These are phyloP conservation scores for Capronia epimyces DNA, from an alignment of 2,329 filamentous ascomycete species.

Conservation along the genomic window DNA sequence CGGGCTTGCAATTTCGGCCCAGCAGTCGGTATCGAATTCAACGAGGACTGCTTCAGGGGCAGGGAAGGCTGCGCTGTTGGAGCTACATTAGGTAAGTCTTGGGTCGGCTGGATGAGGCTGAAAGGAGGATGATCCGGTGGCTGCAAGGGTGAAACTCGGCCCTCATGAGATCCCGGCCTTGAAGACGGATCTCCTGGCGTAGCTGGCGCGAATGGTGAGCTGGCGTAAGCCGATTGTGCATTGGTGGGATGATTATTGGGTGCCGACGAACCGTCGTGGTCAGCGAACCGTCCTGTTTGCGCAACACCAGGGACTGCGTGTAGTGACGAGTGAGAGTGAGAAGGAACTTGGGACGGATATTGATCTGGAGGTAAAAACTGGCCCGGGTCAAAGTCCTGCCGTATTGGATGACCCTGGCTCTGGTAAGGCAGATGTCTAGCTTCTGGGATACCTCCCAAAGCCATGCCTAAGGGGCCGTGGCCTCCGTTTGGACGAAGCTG, in stretches of 20 bases:
- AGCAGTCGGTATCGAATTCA: slow-evolving; percentile 27
- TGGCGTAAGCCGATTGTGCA: neutral
- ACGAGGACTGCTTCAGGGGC: slow-evolving; percentile 4
- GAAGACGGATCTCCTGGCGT: slow-evolving; percentile 13
- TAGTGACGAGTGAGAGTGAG: slow-evolving; percentile 2
- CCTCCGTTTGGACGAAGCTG: slow-evolving; percentile 11
- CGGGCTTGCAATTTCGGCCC: slow-evolving; percentile 32
- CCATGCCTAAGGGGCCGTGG: slow-evolving; percentile 1
- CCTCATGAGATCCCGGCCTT: slow-evolving; percentile 20
- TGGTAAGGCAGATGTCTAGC: slow-evolving; percentile 5
- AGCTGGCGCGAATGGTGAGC: slow-evolving; percentile 5
- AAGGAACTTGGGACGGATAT: slow-evolving; percentile 29
- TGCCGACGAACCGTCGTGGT: neutral
- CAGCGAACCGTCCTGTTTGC: neutral
- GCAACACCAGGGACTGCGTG: neutral
- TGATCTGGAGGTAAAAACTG: slow-evolving; percentile 1
- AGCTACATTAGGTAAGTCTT: neutral
- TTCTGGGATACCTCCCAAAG: slow-evolving; percentile 18
- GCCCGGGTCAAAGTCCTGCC: slow-evolving; percentile 4
- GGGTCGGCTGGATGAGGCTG: slow-evolving; percentile 5
- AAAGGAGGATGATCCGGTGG: slow-evolving; percentile 14
- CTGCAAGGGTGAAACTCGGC: slow-evolving; percentile 13
- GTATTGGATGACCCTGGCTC: slow-evolving; percentile 1
- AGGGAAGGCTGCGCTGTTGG: slow-evolving; percentile 2
- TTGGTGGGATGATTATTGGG: neutral